Evolutionary conservation across 1,284 basidiomycete genomes (phyloP).

Genomic region (Malassezia dermatis): DNA sequence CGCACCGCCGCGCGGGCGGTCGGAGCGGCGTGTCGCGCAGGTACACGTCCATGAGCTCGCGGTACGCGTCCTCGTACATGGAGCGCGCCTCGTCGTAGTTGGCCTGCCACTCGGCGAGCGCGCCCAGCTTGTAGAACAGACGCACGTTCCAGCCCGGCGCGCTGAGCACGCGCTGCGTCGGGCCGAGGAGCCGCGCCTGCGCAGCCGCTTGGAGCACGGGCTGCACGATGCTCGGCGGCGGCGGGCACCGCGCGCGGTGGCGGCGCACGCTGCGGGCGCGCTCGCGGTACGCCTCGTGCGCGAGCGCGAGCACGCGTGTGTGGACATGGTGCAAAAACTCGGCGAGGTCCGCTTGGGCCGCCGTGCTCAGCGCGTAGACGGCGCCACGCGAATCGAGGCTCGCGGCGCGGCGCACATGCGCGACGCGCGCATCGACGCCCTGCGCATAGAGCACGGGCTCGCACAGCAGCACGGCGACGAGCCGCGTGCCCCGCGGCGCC

Average conservation of each 20-base stretch:
- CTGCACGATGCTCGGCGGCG: conserved; percentile 36
- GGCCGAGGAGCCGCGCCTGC: conserved; percentile 9
- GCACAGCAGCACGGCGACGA: conserved; percentile 88
- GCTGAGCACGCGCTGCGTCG: conserved; percentile 51
- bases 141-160: conserved; percentile 89
- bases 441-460: conserved; percentile 60
- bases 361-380: conserved; percentile 81
- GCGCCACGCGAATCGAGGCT: conserved; percentile 80
- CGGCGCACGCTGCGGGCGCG: conserved; percentile 81
- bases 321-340: conserved; percentile 58
- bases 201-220: conserved; percentile 30
- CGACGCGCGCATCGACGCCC: conserved; percentile 67
- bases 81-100: conserved; percentile 60
- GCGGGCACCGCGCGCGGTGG: conserved; percentile 64
- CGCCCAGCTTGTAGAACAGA: conserved; percentile 91
- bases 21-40: conserved; percentile 65
- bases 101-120: conserved; percentile 83
- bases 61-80: conserved; percentile 21
- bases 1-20: conserved; percentile 91
- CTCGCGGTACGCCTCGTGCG: conserved; percentile 79
- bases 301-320: conserved; percentile 72
- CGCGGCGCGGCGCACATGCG: conserved; percentile 72
- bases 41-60: conserved; percentile 13
- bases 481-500: conserved; percentile 76
- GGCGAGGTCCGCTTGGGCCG: conserved; percentile 60